Evolutionary conservation across 2,329 filamentous ascomycete genomes (phyloP).

Genomic region (Tolypocladium inflatum): DNA sequence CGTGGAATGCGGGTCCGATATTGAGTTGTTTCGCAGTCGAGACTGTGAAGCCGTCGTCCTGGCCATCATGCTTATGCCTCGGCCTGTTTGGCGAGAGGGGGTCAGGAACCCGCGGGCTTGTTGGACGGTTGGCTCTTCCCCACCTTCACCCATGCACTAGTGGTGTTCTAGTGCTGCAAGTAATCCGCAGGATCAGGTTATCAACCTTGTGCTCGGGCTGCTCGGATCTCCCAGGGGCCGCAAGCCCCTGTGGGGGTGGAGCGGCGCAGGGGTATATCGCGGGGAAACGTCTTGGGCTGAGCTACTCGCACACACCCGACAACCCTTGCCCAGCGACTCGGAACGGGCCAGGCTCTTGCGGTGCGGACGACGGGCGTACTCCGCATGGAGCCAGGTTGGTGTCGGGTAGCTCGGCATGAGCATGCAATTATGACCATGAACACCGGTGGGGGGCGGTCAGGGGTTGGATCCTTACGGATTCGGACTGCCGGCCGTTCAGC

Average conservation of each 20-base stretch:
- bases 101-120: not conserved
- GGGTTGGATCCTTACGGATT: not conserved
- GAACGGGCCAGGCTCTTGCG: not conserved
- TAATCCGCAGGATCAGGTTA: not conserved
- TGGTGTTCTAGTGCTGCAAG: not conserved
- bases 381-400: not conserved
- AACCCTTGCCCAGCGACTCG: not conserved
- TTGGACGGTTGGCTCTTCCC: not conserved
- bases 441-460: not conserved
- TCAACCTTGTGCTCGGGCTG: not conserved
- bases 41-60: not conserved
- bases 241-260: not conserved
- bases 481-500: no score
- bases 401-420: not conserved
- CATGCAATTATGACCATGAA: not conserved
- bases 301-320: no score
- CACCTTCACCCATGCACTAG: not conserved
- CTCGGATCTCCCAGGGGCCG: not conserved
- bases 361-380: not conserved
- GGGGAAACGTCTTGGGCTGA: not conserved
- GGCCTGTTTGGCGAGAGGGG: not conserved
- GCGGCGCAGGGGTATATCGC: not conserved
- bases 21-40: not conserved
- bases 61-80: not conserved
- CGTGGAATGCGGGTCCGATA: no score